Evolutionary conservation across 331 rosid genomes (phyloP).

Genomic region (Acacia concinna): DNA sequence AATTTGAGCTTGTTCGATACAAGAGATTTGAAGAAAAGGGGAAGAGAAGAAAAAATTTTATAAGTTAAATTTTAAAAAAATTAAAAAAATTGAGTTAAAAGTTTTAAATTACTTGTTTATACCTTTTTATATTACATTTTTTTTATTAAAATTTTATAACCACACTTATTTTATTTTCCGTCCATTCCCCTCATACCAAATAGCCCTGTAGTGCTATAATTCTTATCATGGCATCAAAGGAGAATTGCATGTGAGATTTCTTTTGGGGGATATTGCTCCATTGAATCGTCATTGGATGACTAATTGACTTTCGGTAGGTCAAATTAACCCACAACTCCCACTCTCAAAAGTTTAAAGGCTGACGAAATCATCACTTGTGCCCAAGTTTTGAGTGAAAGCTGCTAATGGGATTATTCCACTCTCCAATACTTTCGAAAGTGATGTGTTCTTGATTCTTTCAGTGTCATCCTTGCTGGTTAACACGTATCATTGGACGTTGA

Average conservation of each 20-base stretch:
- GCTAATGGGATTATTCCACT: conserved; percentile 2
- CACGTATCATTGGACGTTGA: neutral
- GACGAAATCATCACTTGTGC: conserved; percentile 15
- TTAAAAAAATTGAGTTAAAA: too few relatives aligned
- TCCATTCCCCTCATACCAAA: too few relatives aligned
- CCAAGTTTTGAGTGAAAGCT: neutral
- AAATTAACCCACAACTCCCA: neutral
- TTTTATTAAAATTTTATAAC: too few relatives aligned
- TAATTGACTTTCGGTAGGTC: neutral
- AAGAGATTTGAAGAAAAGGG: too few relatives aligned
- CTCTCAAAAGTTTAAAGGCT: neutral
- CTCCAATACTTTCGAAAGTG: neutral
- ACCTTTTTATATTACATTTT: too few relatives aligned
- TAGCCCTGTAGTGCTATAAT: neutral
- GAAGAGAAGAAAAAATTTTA: too few relatives aligned
- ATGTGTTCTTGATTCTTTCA: neutral
- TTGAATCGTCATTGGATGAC: conserved; percentile 8
- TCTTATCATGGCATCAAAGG: conserved; percentile 10
- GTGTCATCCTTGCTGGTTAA: neutral
- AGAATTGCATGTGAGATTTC: neutral
- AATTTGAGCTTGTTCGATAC: too few relatives aligned
- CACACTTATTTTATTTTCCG: too few relatives aligned
- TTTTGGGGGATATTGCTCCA: neutral
- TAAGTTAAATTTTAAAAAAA: too few relatives aligned
- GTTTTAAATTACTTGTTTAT: too few relatives aligned